phyloP scores from a whole-genome alignment of 257 asterid species.

The Petrea volubilis region DNA sequence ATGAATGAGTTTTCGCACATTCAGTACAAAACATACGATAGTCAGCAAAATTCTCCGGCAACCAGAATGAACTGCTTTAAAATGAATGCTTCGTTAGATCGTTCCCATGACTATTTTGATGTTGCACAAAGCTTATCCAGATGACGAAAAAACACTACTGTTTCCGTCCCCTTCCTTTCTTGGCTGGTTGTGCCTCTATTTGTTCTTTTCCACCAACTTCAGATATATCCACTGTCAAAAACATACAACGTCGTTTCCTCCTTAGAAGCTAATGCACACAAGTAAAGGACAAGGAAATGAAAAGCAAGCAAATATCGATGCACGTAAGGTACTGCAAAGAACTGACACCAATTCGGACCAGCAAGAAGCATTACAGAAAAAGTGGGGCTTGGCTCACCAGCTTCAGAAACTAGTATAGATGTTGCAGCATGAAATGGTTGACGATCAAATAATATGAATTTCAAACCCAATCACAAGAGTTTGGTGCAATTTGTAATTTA shows the following conservation, averaged over 20 bases:
- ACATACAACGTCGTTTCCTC: not conserved
- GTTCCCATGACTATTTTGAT: not conserved
- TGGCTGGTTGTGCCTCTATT: conserved; percentile 55
- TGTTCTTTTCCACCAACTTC: conserved; percentile 76
- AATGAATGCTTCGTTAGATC: not conserved
- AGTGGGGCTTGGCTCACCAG: not conserved
- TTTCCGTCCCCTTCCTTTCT: conserved; percentile 78
- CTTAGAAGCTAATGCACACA: not conserved
- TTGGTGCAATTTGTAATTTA: not conserved
- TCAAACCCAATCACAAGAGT: not conserved
- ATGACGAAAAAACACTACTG: conserved; percentile 37
- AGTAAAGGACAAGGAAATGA: not conserved
- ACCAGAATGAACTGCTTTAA: not conserved
- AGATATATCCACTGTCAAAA: conserved; percentile 56
- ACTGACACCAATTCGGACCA: conserved; percentile 9
- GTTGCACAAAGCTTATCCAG: conserved; percentile 7
- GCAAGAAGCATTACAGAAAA: not conserved
- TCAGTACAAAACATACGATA: not conserved
- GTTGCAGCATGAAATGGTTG: not conserved
- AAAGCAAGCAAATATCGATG: not conserved
- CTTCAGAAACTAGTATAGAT: not conserved
- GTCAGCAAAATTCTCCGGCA: conserved; percentile 9
- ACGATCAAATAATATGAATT: not conserved
- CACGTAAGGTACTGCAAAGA: not conserved
- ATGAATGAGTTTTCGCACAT: not conserved